A percentile compares a stretch with the other conserved stretches of the same genome.
These are phyloP conservation scores for Podospora anserina DNA, from an alignment of 495 filamentous ascomycete species.

Conservation along the genomic window DNA sequence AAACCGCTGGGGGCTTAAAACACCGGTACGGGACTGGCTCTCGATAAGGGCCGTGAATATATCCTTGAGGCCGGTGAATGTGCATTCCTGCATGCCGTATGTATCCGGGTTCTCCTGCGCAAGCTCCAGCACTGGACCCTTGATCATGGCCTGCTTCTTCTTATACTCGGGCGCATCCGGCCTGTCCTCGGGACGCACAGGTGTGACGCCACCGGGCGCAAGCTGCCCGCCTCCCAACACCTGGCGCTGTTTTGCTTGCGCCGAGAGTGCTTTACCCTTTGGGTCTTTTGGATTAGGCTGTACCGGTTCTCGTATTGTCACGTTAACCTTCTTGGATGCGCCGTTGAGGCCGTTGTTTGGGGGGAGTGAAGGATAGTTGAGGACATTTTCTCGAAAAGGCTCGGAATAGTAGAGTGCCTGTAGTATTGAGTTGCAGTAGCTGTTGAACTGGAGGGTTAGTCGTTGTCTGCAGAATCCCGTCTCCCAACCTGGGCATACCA, in stretches of 20 bases:
- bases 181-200: conserved; percentile 59
- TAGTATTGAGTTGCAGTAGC: conserved; percentile 96
- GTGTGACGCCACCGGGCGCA: conserved; percentile 32
- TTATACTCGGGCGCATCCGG: conserved; percentile 91
- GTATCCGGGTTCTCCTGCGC: conserved; percentile 69
- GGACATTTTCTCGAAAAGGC: conserved; percentile 89
- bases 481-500: conserved; percentile 58
- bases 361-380: conserved; percentile 74
- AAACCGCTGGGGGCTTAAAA: conserved; percentile 90
- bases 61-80: conserved; percentile 92
- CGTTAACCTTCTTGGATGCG: conserved; percentile 44
- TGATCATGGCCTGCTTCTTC: conserved; percentile 88
- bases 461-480: not conserved
- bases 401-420: conserved; percentile 96
- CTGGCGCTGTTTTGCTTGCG: conserved; percentile 43
- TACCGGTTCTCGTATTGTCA: conserved; percentile 47
- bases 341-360: conserved; percentile 47
- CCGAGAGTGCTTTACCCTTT: conserved; percentile 38
- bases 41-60: conserved; percentile 90
- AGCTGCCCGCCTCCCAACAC: conserved; percentile 43
- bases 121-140: conserved; percentile 78
- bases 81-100: conserved; percentile 91
- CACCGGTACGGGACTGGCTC: conserved; percentile 76
- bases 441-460: conserved; percentile 32
- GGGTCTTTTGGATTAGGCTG: conserved; percentile 39